phyloP scores from a whole-genome alignment of 2,329 filamentous ascomycete genomes.

The Aspergillus novoparasiticus region DNA sequence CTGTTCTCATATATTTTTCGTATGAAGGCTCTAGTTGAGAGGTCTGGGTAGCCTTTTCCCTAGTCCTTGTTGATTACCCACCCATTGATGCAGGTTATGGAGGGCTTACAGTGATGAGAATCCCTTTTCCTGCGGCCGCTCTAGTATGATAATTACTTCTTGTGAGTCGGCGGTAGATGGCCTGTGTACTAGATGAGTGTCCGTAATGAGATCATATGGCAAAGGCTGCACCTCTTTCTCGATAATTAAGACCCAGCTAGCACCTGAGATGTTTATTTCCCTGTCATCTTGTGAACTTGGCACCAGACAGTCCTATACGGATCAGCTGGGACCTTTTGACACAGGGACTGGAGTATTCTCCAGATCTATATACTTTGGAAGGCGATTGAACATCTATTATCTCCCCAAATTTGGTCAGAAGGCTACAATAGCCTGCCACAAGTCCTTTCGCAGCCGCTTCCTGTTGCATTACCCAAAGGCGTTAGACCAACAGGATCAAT shows the following conservation, averaged over 20 bases:
- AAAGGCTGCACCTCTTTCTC: conserved; percentile 61
- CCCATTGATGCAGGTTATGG: not conserved
- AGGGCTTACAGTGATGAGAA: conserved; percentile 58
- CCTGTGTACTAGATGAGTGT: conserved; percentile 41
- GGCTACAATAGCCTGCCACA: conserved; percentile 37
- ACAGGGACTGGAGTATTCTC: not conserved
- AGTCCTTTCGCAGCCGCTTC: conserved; percentile 49
- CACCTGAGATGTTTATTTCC: conserved; percentile 45
- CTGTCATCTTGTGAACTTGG: conserved; percentile 51
- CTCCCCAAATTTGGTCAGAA: conserved; percentile 25
- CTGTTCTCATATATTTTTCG: conserved; percentile 44
- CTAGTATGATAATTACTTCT: conserved; percentile 50
- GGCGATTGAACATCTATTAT: conserved; percentile 43
- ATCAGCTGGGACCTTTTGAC: not conserved
- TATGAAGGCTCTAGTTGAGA: conserved; percentile 59
- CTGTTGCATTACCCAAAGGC: conserved; percentile 26
- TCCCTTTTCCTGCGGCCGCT: conserved; percentile 47
- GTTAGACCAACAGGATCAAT: not conserved
- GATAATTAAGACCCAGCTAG: conserved; percentile 62
- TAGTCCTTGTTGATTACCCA: conserved; percentile 27
- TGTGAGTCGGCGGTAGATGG: conserved; percentile 61
- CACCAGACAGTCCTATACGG: conserved; percentile 55
- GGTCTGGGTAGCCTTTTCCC: conserved; percentile 68
- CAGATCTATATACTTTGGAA: conserved; percentile 28
- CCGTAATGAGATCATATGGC: not conserved